Evolutionary conservation across 208 protist genomes (phyloP), one percentile per base, ranked within the genome.

Genomic region (Ichthyophonus hoferi): DNA sequence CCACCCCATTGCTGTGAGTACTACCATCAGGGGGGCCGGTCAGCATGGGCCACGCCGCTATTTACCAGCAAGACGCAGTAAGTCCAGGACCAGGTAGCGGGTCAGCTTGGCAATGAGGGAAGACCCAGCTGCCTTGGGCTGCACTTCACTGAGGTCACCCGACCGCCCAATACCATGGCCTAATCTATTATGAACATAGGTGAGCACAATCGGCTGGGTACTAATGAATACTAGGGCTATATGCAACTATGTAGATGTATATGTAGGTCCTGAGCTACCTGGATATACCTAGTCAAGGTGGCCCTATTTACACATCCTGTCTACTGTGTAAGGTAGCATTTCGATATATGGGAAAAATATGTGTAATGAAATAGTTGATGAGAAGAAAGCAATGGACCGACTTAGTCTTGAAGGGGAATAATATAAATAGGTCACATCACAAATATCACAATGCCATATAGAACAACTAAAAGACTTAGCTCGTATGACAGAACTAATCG

Each of bases 91-190:
- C 1, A 96, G 31, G 17, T 24, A 42, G 42, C 90, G 78, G 1
- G 91, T 88, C 1, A 96, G 85, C 76, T 88, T 40, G 38, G 33
- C 7, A 1, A 95, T 31, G 2, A 95, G 89, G 24, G 93, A 95
- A 37, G 93, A 95, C 24, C 95, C 95, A 2, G 94, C 94, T 0
- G 95, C 95, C 89, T 96, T 96, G 0, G 95, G 95, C 90, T 96
- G 94, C 2, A 86, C 58, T 40, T 87, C 94, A 1, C 91, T 87
- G 3, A 94, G 79, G 86, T 94, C 91, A 0, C 92, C 94, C 1
- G 85, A 92, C 0, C 94, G 90, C 31, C 93, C 93, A 39, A 95
- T 90, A 81, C 93, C 93, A 58, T 96, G 94, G 12, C 41, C 90
- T 81, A 96, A 33, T n/a, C 90, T 89, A 86, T 86, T 40, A 0